phyloP scores from a whole-genome alignment of 2,329 filamentous ascomycete species.

The Trichoderma lentiforme region DNA sequence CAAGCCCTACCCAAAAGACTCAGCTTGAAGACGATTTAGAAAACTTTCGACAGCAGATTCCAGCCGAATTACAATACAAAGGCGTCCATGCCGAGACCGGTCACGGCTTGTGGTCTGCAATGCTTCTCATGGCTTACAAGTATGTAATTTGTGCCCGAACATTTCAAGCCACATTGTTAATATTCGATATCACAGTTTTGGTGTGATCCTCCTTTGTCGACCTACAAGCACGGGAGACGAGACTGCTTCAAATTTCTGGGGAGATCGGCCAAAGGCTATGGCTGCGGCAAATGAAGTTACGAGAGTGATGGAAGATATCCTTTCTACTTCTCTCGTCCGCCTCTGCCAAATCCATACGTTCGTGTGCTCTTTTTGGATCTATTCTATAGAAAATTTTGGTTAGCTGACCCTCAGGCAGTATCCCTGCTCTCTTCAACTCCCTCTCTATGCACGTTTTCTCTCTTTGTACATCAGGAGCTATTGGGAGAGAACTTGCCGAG shows the following conservation, averaged over 20 bases:
- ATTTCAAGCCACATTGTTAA: background rate
- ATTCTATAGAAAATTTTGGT: too few relatives aligned
- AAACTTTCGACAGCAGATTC: background rate
- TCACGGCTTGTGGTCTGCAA: background rate
- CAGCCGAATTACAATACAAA: background rate
- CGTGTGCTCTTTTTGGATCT: background rate
- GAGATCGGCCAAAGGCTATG: background rate
- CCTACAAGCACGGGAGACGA: background rate
- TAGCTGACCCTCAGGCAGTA: background rate
- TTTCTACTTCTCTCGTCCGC: background rate
- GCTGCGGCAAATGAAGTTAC: background rate
- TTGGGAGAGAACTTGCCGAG: background rate
- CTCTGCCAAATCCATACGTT: constrained; percentile 1
- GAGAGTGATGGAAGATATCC: constrained; percentile 1
- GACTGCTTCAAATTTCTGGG: background rate
- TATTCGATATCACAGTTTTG: background rate
- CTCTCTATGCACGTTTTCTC: background rate
- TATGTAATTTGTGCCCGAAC: background rate
- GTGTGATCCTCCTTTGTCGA: background rate
- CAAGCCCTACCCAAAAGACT: background rate
- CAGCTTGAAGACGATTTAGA: background rate
- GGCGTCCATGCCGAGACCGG: background rate
- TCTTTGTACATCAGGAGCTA: background rate
- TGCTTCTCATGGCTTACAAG: constrained; percentile 8
- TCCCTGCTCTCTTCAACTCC: background rate